Evolutionary conservation across 2,329 filamentous ascomycete genomes (phyloP).

Genomic region (Raffaelea albimanens): DNA sequence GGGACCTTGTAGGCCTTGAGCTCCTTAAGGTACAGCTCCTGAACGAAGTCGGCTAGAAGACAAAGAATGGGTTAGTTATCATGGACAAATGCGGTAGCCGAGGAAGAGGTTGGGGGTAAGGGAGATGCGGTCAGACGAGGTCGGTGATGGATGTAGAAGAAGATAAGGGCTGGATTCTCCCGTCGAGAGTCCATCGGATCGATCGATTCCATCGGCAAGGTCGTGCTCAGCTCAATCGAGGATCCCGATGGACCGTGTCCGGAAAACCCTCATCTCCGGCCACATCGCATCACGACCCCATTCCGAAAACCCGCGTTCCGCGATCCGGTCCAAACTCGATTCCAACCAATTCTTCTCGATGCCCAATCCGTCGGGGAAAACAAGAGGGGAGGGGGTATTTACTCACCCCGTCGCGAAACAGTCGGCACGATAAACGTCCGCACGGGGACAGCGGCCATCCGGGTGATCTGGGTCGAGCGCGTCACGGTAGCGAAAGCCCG

Average conservation of each 20-base stretch:
- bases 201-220: too few relatives aligned
- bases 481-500: constrained; percentile 34
- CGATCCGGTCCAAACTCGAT: too few relatives aligned
- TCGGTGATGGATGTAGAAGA: neutral
- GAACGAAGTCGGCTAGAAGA: constrained; percentile 80
- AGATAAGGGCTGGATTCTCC: too few relatives aligned
- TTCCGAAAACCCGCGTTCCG: too few relatives aligned
- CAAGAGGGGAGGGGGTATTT: too few relatives aligned
- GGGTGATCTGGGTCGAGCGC: constrained; percentile 31
- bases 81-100: neutral
- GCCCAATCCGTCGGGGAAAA: neutral
- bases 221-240: too few relatives aligned
- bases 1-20: constrained; percentile 90
- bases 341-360: neutral
- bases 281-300: too few relatives aligned
- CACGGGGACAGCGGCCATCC: constrained; percentile 5
- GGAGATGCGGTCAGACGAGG: neutral
- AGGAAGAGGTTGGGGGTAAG: too few relatives aligned
- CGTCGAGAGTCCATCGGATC: too few relatives aligned
- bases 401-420: constrained; percentile 52
- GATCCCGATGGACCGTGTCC: too few relatives aligned
- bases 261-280: too few relatives aligned
- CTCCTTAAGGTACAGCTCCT: constrained; percentile 95
- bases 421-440: constrained; percentile 48
- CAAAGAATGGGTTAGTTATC: constrained; percentile 15